Percentiles rank a stretch among this genome's conserved stretches.
phyloP scores from a whole-genome alignment of 805 yeast species.

The Lipomyces lipofer region DNA sequence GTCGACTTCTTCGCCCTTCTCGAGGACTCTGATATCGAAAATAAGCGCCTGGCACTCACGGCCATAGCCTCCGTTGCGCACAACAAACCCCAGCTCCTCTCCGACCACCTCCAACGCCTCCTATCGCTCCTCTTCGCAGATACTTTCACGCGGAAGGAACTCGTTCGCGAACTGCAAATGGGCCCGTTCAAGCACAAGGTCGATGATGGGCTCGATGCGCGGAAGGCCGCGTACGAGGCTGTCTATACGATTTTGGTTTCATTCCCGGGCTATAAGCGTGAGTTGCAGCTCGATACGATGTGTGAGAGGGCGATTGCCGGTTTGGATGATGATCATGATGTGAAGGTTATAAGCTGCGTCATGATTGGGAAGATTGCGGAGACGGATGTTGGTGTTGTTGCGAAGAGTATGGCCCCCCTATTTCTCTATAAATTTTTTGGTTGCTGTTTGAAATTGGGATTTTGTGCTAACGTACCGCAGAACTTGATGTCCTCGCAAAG shows the following conservation, averaged over 20 bases:
- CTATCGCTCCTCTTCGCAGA: slow-evolving; percentile 57
- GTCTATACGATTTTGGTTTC: slow-evolving; percentile 52
- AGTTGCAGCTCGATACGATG: slow-evolving; percentile 7
- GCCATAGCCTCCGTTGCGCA: slow-evolving; percentile 61
- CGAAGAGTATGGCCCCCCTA: slow-evolving; percentile 16
- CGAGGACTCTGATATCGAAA: slow-evolving; percentile 48
- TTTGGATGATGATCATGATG: slow-evolving; percentile 60
- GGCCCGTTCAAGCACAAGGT: slow-evolving; percentile 85
- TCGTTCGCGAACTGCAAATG: slow-evolving; percentile 68
- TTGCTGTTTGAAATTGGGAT: not conserved
- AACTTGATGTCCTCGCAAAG: slow-evolving; percentile 36
- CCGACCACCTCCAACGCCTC: slow-evolving; percentile 48
- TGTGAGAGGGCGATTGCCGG: slow-evolving; percentile 52
- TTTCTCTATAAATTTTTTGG: too few species aligned
- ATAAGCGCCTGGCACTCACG: slow-evolving; percentile 60
- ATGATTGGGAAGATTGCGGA: slow-evolving; percentile 45
- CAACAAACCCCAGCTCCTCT: slow-evolving; percentile 51
- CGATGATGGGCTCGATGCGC: slow-evolving; percentile 72
- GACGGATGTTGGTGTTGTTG: slow-evolving; percentile 36
- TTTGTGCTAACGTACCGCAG: slow-evolving; percentile 18
- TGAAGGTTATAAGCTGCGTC: slow-evolving; percentile 55
- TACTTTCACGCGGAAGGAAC: slow-evolving; percentile 54
- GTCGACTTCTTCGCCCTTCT: slow-evolving; percentile 37
- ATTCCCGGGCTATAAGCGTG: slow-evolving; percentile 4
- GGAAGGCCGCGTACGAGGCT: slow-evolving; percentile 71